Evolutionary conservation across 805 yeast genomes (phyloP), one percentile per base, ranked within the genome.

Genomic region (Candida nanaspora): DNA sequence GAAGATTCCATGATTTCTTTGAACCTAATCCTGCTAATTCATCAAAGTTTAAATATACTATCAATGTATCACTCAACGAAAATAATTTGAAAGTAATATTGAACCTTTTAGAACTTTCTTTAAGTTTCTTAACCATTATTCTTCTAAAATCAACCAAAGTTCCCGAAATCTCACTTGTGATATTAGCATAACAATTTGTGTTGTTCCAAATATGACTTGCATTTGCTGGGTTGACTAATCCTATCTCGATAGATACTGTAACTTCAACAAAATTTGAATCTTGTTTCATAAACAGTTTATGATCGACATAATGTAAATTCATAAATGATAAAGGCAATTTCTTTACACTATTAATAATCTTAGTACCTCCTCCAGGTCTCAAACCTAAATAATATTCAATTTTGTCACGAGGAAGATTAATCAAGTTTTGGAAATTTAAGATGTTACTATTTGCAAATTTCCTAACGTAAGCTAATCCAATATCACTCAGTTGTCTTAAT

Each of bases 401-500:
- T 35, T 63, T 62, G 2, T 48, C 50, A 5, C 59, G 46, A 2
- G 63, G 46, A 25, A 70, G 46, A 0, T 39, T 21, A 18, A 44
- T 36, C 4, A 70, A 45, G 6, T 68, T 63, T 2, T 50, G 43
- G 20, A 75, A 53, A 2, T 50, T 47, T 3, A 38, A 41, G 2
- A 76, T 46, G n/a, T 64, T 57, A 8, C 62, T 62, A 18, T 55
- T 60, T 0, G 57, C 55, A 39, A 74, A 56, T 35, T 62, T 65
- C 31, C 68, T 54, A 0, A 69, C 65, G 21, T 66, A 57, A 0
- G 61, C 66, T 2, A 65, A 42, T 0, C 76, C 79, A 18, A 76
- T 55, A 6, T 70, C 72, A 22, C 68, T 69, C 10, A 76, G 40
- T 41, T 76, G 82, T 37, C 68, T 53, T n/a, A 76, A 50, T 4